phyloP scores from a whole-genome alignment of 257 asterid species.

The Cinchona pubescens region DNA sequence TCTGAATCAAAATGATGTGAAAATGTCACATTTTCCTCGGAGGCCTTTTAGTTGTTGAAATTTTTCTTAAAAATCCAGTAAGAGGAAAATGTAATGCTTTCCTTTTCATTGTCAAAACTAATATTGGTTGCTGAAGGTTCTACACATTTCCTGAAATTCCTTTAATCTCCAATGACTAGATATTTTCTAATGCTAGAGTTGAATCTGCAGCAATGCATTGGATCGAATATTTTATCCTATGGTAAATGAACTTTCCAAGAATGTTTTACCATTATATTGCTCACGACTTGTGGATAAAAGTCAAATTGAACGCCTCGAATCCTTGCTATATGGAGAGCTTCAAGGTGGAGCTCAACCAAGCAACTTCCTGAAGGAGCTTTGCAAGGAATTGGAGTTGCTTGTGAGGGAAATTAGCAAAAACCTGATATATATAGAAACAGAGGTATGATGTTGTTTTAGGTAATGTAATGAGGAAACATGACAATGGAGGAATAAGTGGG shows the following conservation, averaged over 20 bases:
- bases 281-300: slow-evolving; percentile 46
- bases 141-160: neutral
- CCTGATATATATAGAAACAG: slow-evolving; percentile 52
- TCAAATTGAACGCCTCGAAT: slow-evolving; percentile 56
- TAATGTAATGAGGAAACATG: neutral
- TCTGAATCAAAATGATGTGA: neutral
- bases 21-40: neutral
- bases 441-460: slow-evolving; percentile 42
- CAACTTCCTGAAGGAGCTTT: slow-evolving; percentile 49
- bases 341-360: slow-evolving; percentile 38
- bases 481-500: neutral
- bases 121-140: neutral
- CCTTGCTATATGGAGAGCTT: slow-evolving; percentile 43
- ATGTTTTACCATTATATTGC: slow-evolving; percentile 26
- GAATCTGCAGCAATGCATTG: slow-evolving; percentile 59
- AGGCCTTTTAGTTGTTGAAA: slow-evolving; percentile 1
- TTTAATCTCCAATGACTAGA: neutral
- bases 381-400: slow-evolving; percentile 54
- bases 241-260: slow-evolving; percentile 39
- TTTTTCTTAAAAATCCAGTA: too few species aligned
- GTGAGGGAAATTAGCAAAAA: slow-evolving; percentile 41
- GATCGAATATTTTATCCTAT: slow-evolving; percentile 57
- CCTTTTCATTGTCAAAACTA: neutral
- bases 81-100: neutral
- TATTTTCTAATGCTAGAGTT: slow-evolving; percentile 10